Conservation (phyloP, 768 basidiomycete genomes). For the Pholiota molesta region DNA sequence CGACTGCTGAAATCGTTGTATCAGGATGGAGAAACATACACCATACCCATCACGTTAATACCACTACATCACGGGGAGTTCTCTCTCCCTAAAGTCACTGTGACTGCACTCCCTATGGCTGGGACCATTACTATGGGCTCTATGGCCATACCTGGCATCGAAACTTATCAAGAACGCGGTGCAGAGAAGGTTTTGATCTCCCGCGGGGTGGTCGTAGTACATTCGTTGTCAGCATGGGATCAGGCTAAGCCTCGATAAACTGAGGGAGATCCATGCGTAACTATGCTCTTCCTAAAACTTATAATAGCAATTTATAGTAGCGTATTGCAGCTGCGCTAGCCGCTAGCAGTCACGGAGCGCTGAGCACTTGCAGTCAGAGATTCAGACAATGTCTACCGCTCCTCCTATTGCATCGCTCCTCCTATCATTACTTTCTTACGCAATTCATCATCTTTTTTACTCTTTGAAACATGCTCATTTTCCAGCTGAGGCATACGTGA, state of each 20-base stretch:
- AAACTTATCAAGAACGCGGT: slow-evolving; percentile 85
- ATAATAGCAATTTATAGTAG: not conserved
- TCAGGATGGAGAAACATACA: slow-evolving; percentile 65
- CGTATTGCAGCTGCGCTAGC: not conserved
- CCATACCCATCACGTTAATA: slow-evolving; percentile 75
- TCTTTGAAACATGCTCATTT: too few relatives aligned
- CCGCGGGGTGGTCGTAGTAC: slow-evolving; percentile 84
- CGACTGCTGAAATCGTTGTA: not conserved
- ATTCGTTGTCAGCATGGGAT: slow-evolving; percentile 78
- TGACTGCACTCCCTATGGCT: slow-evolving; percentile 59
- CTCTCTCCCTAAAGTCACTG: slow-evolving; percentile 69
- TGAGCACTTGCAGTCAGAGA: too few relatives aligned
- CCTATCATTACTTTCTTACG: too few relatives aligned
- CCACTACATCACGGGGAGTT: slow-evolving; percentile 86
- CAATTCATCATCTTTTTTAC: too few relatives aligned
- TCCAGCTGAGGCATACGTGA: too few relatives aligned
- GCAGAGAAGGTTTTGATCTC: slow-evolving; percentile 80
- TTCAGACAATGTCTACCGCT: too few relatives aligned
- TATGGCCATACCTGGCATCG: slow-evolving; percentile 61
- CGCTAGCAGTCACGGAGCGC: too few relatives aligned
- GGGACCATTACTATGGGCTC: slow-evolving; percentile 61
- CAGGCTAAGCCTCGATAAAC: slow-evolving; percentile 20
- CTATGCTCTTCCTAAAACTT: not conserved
- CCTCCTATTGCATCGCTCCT: too few relatives aligned
- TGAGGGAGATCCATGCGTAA: too few relatives aligned